Conservation (phyloP, 495 filamentous ascomycete species). For the Cercophora sp. region DNA sequence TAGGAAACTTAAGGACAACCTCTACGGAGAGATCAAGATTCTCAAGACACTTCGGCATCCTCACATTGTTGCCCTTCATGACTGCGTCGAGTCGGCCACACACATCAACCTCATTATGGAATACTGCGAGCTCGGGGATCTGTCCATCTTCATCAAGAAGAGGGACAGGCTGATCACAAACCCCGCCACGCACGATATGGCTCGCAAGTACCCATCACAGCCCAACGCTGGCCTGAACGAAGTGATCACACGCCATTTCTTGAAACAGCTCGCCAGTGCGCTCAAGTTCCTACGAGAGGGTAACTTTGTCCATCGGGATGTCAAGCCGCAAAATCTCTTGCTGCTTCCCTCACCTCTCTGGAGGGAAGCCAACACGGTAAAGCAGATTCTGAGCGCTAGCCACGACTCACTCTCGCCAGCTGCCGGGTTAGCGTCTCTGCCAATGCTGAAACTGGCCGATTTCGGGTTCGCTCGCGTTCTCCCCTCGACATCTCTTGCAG, state of each 20-base stretch:
- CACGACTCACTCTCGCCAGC: slow-evolving; percentile 73
- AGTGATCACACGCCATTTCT: slow-evolving; percentile 88
- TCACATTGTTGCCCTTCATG: slow-evolving; percentile 93
- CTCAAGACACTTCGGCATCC: slow-evolving; percentile 88
- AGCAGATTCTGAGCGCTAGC: slow-evolving; percentile 57
- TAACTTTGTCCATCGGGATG: slow-evolving; percentile 91
- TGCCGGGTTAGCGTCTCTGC: slow-evolving; percentile 78
- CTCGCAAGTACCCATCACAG: slow-evolving; percentile 83
- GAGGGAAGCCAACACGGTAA: slow-evolving; percentile 35
- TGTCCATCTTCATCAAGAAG: slow-evolving; percentile 93
- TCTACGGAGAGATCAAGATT: slow-evolving; percentile 91
- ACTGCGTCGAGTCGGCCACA: slow-evolving; percentile 77
- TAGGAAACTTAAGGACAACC: slow-evolving; percentile 92
- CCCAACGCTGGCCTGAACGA: slow-evolving; percentile 81
- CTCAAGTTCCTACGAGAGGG: slow-evolving; percentile 78
- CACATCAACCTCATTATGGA: slow-evolving; percentile 99
- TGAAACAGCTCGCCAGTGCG: slow-evolving; percentile 92
- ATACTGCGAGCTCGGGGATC: slow-evolving; percentile 90
- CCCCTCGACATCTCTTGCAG: slow-evolving; percentile 82
- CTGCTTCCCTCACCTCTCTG: slow-evolving; percentile 78
- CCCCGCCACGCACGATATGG: slow-evolving; percentile 75
- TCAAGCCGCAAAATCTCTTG: slow-evolving; percentile 95
- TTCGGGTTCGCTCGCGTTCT: slow-evolving; percentile 94
- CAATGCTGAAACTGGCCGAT: slow-evolving; percentile 95
- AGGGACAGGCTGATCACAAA: slow-evolving; percentile 72